Evolutionary conservation across 2,329 filamentous ascomycete species (phyloP), one percentile per base, ranked within the genome.

Genomic region (Penicillium nordicum): DNA sequence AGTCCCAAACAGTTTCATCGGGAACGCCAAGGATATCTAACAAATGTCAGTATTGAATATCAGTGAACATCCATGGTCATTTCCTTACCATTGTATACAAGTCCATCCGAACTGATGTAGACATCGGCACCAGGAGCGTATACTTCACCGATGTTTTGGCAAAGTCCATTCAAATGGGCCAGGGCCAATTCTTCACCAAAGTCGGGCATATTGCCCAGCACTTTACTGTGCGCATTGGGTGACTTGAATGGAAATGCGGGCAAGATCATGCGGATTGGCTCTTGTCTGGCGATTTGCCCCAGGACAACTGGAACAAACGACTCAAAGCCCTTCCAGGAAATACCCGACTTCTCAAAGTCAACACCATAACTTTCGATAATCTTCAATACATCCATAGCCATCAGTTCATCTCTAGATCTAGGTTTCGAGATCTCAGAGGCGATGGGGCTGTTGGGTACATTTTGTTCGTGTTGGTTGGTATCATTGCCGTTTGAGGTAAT

Each of bases 111-210:
- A 32, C 70, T 72, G 38, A 79, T 77, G 52, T 72, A 68, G 1
- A 78, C 65, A 38, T 75, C 66, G 3, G 75, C 76, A 5, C 76
- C 77, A 16, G 70, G 72, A 11, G 66, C 58, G 54, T 79, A 78
- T 2, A 77, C 58, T 10, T 69, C 66, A 10, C 62, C 63, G n/a
- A 79, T 74, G 27, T 68, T 69, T 18, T 69, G 67, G 42, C 76
- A 78, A 25, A 79, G 62, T 0, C 67, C 68, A 42, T 78, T 74
- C 50, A 79, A 60, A 45, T 74, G 72, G 5, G 65, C 62, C 10
- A 79, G 64, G 3, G 76, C 75, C 29, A 79, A 51, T 38, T 77
- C 73, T 53, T 79, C 77, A 4, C 71, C 77, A n/a, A 75, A 66
- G 45, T 79, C 77, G 0, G 77, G 77, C 3, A 78, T 60, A 0